Base-by-base conservation (phyloP, 192 early-diverging fungal genomes). In the Coemansia sp. region DNA sequence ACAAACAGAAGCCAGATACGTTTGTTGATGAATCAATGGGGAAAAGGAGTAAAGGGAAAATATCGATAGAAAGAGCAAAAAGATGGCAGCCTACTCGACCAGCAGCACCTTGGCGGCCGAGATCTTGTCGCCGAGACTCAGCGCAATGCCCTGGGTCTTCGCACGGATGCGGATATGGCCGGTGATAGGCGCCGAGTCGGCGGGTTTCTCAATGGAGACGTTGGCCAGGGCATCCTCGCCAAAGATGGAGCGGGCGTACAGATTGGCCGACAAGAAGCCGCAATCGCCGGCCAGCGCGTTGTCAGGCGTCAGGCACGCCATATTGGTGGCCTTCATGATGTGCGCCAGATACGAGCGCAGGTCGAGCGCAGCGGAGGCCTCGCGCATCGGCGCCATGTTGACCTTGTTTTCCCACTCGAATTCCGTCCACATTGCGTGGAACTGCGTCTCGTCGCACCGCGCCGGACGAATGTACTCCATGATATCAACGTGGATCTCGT, bases 341-440 rank as follows among this genome's bases (percentile, higher is more conserved):
- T 98, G 96, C 43, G 92, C 77, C 12, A 99, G 83, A 73, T 97
- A 99, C 43, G 84, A 84, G 72, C 91, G 87, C 47, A 99, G 81
- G 73, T 98, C 92, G 54, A 91, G 92, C 32, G 64, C 68, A 58
- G 70, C 79, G n/a, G 79, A 63, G 0, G 79, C 74, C 45, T 88
- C 90, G 67, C 94, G 91, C 56, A 91, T 95, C 7, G 97, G 98
- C 68, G 94, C 93, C 68, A 97, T 96, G 61, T 94, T 94, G 65
- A 99, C 95, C 87, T 98, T 98, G 86, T 99, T 99, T 79, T 99
- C 97, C 97, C 97, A 99, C 77, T 99, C 97, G 85, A 99, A 99
- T 83, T 99, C 97, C 56, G 89, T 93, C 97, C 97, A 99, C 95
- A 98, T 97, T 68, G 89, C 81, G 61, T 96, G 90, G 93, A 99